Evolutionary conservation across 2,329 filamentous ascomycete species (phyloP).

Genomic region (Penicillium crustosum): DNA sequence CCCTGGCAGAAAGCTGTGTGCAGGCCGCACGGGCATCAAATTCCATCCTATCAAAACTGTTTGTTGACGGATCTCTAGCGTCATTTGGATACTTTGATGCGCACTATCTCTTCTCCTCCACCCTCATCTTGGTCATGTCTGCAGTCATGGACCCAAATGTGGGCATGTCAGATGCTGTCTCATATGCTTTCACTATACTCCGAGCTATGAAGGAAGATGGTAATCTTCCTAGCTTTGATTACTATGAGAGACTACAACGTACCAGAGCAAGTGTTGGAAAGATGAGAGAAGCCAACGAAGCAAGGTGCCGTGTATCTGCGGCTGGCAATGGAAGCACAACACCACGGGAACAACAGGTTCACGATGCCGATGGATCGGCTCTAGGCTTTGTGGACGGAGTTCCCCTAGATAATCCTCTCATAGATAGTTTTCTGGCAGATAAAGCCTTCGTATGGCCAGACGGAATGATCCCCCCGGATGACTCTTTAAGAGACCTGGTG

Average conservation of each 20-base stretch:
- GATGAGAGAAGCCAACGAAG: constrained; percentile 9
- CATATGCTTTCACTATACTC: constrained; percentile 21
- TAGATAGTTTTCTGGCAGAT: constrained; percentile 19
- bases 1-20: constrained; percentile 25
- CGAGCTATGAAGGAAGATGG: constrained; percentile 24
- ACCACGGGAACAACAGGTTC: neutral
- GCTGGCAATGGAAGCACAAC: neutral
- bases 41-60: constrained; percentile 20
- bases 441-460: constrained; percentile 11
- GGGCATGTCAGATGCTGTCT: constrained; percentile 19
- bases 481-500: constrained; percentile 10
- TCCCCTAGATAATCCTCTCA: constrained; percentile 15
- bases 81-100: constrained; percentile 28
- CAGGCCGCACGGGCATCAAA: constrained; percentile 23
- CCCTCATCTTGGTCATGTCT: constrained; percentile 25
- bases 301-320: neutral
- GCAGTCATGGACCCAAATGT: constrained; percentile 15
- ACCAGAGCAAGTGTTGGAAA: constrained; percentile 15
- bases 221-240: constrained; percentile 23
- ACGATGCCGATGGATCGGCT: neutral
- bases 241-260: constrained; percentile 19
- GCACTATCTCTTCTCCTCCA: constrained; percentile 26
- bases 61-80: constrained; percentile 25
- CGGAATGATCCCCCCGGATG: constrained; percentile 11
- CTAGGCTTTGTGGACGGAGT: neutral